Percentiles rank a stretch among this genome's conserved stretches.
These are phyloP conservation scores for Trypanosoma vivax DNA, from an alignment of 208 protist species.

Conservation along the genomic window DNA sequence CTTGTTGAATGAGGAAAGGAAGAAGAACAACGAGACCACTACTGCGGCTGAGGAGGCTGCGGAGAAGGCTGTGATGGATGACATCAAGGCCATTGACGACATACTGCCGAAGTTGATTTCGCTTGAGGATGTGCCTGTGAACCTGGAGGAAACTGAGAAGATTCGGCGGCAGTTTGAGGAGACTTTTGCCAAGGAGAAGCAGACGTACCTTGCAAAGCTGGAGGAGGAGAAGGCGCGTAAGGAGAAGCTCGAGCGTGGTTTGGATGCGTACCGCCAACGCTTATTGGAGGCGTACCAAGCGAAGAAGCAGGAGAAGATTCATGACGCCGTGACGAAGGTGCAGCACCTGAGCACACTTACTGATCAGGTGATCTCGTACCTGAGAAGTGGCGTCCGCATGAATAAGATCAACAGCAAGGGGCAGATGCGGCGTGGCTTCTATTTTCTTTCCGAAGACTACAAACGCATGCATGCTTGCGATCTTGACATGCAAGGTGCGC, in stretches of 20 bases:
- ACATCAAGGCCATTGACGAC: constrained; percentile 83
- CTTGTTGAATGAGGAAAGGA: constrained; percentile 62
- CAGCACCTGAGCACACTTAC: constrained; percentile 73
- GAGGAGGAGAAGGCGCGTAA: constrained; percentile 82
- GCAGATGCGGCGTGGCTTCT: constrained; percentile 68
- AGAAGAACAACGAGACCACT: constrained; percentile 54
- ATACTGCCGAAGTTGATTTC: constrained; percentile 86
- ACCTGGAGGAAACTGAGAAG: constrained; percentile 77
- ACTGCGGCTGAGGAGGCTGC: constrained; percentile 65
- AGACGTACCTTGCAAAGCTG: constrained; percentile 66
- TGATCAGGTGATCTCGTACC: constrained; percentile 84
- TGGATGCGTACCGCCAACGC: constrained; percentile 75
- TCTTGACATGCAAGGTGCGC: constrained; percentile 62
- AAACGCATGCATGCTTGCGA: constrained; percentile 87
- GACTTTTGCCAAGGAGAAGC: constrained; percentile 78
- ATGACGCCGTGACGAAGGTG: constrained; percentile 79
- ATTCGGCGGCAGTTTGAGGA: constrained; percentile 86
- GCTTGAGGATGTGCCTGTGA: constrained; percentile 78
- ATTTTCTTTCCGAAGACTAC: constrained; percentile 85
- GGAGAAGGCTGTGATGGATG: constrained; percentile 63
- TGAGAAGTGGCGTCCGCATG: constrained; percentile 80
- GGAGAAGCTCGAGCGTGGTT: constrained; percentile 83
- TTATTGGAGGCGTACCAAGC: constrained; percentile 68
- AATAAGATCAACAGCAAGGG: constrained; percentile 84
- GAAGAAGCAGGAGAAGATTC: constrained; percentile 81